A percentile compares a stretch with the other conserved stretches of the same genome.
Evolutionary conservation across 108 stramenopile species (phyloP).

Genomic region (Aurantiochytrium sp.): DNA sequence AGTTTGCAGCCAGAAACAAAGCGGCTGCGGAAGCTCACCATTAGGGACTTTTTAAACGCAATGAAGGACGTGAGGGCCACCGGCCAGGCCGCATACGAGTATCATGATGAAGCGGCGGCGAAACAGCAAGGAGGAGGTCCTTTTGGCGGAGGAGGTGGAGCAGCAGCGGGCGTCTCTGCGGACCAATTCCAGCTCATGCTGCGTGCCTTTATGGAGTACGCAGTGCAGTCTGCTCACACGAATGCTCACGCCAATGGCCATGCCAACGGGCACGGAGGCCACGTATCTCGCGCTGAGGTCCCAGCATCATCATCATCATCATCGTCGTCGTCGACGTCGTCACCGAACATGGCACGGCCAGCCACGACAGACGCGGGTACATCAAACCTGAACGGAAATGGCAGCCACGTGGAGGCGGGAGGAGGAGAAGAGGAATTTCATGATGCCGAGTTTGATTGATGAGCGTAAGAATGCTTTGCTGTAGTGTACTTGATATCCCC

Average conservation of each 20-base stretch:
- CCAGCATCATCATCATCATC: not conserved
- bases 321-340: not conserved
- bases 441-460: not conserved
- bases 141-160: too few species aligned
- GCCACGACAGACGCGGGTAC: not conserved
- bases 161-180: not conserved
- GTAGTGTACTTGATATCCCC: not conserved
- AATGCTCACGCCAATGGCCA: too few species aligned
- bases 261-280: not conserved
- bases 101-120: not conserved
- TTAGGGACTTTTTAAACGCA: conserved; percentile 17
- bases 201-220: not conserved
- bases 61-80: conserved; percentile 23
- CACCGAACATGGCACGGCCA: not conserved
- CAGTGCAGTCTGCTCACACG: not conserved
- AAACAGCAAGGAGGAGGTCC: not conserved
- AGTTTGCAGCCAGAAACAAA: not conserved
- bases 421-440: too few species aligned
- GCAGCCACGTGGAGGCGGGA: too few species aligned
- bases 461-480: not conserved
- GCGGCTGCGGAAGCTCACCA: not conserved
- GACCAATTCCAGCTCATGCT: not conserved
- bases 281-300: not conserved
- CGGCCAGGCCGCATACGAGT: conserved; percentile 22
- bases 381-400: too few species aligned